phyloP scores from a whole-genome alignment of 2,329 filamentous ascomycete species.

The Colletotrichum simmondsii region DNA sequence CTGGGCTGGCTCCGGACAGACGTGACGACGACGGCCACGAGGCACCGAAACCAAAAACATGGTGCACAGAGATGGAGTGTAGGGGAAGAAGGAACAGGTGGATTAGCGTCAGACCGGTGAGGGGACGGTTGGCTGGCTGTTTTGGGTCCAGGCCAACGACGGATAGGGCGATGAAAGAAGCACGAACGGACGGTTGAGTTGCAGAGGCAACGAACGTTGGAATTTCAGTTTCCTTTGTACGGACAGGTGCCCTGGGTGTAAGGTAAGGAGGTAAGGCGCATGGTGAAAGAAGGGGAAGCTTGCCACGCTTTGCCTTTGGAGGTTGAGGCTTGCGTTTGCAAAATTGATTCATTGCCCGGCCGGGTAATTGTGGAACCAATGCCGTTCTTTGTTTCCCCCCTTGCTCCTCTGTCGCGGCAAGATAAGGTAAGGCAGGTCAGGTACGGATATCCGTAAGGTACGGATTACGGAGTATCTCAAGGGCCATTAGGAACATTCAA shows the following conservation, averaged over 20 bases:
- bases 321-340: neutral
- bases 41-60: neutral
- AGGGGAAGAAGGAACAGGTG: neutral
- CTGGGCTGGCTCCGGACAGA: slow-evolving; percentile 9
- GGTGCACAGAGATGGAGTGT: neutral
- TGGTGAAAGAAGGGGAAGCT: too few species aligned
- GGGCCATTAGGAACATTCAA: too few species aligned
- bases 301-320: too few species aligned
- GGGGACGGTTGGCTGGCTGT: neutral
- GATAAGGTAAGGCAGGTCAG: slow-evolving; percentile 11
- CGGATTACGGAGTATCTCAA: too few species aligned
- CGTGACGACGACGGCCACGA: slow-evolving; percentile 2
- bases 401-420: neutral
- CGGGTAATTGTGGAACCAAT: slow-evolving; percentile 27
- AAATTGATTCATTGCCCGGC: neutral
- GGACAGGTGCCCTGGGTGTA: neutral
- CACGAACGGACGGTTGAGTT: neutral
- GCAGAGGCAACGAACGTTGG: neutral
- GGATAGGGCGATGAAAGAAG: neutral
- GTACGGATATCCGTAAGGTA: neutral
- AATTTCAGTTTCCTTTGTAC: neutral
- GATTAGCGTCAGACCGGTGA: neutral
- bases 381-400: slow-evolving; percentile 5
- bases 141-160: neutral
- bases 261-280: neutral